Percentiles rank a stretch among this genome's conserved stretches.
Evolutionary conservation across 208 protist genomes (phyloP).

Genomic region (Acanthamoeba lugdunensis): DNA sequence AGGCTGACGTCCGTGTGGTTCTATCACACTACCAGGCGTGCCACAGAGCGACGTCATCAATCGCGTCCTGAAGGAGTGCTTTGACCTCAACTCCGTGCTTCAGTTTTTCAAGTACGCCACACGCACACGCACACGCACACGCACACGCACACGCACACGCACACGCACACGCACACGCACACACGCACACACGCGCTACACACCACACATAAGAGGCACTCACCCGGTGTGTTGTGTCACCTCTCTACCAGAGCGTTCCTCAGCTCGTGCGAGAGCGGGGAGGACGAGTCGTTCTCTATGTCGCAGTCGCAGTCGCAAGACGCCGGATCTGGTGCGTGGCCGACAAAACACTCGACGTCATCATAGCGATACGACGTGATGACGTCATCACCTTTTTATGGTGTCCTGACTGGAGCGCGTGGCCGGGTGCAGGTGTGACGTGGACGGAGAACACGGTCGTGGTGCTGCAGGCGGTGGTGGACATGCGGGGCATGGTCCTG

Average conservation of each 20-base stretch:
- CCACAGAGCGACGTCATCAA: constrained; percentile 20
- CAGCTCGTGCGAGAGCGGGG: background rate
- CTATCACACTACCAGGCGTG: background rate
- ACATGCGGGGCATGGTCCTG: background rate
- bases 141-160: no score
- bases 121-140: background rate
- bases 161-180: no score
- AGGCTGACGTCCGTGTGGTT: background rate
- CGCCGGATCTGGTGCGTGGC: background rate
- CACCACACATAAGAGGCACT: no score
- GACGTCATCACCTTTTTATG: no score
- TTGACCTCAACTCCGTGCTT: background rate
- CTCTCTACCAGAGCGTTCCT: background rate
- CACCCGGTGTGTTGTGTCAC: no score
- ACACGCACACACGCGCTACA: background rate
- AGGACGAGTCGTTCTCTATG: constrained; percentile 21
- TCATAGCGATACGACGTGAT: no score
- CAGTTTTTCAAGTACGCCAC: constrained; percentile 41
- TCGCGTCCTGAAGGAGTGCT: constrained; percentile 13
- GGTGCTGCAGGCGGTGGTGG: constrained; percentile 11
- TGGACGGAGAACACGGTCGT: constrained; percentile 21
- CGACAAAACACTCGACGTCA: background rate
- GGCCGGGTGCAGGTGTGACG: background rate
- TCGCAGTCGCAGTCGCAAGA: constrained; percentile 43
- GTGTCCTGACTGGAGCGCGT: no score